These are phyloP conservation scores for Spinellus fusiger DNA, from an alignment of 192 early-diverging fungal species.

Conservation along the genomic window DNA sequence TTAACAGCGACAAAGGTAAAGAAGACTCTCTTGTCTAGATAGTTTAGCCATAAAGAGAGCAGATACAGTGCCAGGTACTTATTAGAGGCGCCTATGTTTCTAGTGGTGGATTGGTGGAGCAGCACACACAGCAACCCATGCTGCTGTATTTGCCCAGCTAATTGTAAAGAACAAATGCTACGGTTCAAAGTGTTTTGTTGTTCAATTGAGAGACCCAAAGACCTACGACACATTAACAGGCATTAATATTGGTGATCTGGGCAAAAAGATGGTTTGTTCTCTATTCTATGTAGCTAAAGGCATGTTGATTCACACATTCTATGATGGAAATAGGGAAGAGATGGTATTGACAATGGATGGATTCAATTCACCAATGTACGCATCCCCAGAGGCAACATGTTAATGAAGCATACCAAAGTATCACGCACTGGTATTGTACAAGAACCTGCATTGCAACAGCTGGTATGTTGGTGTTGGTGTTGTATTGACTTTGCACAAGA, in stretches of 20 bases:
- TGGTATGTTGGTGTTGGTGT: conserved; percentile 23
- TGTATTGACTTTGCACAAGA: neutral
- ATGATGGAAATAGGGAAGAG: conserved; percentile 44
- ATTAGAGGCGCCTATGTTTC: neutral
- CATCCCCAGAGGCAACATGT: conserved; percentile 84
- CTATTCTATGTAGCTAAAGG: neutral
- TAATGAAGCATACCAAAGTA: conserved; percentile 92
- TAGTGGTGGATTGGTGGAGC: conserved; percentile 96
- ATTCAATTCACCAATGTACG: conserved; percentile 91
- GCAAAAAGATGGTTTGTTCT: conserved; percentile 73
- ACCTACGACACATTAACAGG: conserved; percentile 79
- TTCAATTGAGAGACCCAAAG: conserved; percentile 76
- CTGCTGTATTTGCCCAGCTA: conserved; percentile 79
- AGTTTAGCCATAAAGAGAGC: neutral
- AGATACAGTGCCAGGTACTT: neutral
- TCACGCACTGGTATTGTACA: conserved; percentile 70
- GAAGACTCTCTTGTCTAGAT: neutral
- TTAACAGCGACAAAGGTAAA: conserved; percentile 68
- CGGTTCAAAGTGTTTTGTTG: conserved; percentile 86
- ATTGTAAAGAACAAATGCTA: conserved; percentile 74
- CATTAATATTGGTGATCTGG: conserved; percentile 86
- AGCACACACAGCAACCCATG: conserved; percentile 83
- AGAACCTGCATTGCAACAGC: conserved; percentile 75
- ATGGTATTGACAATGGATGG: conserved; percentile 90
- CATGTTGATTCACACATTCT: neutral